Evolutionary conservation across 768 basidiomycete species (phyloP).

Genomic region (Fomitopsis pulvina): DNA sequence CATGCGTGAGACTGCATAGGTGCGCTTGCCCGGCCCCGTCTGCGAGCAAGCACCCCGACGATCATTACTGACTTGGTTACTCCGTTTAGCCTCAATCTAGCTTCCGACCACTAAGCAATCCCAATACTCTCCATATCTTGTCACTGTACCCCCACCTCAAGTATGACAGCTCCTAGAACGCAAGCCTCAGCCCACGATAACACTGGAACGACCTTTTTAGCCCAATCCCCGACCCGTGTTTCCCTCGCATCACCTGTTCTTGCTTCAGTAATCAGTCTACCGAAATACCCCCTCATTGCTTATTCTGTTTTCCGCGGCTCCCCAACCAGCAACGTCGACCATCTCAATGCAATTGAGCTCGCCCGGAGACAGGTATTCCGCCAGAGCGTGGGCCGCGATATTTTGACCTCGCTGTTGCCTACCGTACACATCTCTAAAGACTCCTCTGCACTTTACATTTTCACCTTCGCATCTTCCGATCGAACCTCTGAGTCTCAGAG

Average conservation of each 20-base stretch:
- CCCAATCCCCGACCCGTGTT: slow-evolving; percentile 26
- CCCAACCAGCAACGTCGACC: slow-evolving; percentile 16
- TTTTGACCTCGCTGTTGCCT: slow-evolving; percentile 47
- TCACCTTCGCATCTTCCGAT: slow-evolving; percentile 38
- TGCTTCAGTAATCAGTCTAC: slow-evolving; percentile 40
- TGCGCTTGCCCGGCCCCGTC: too few species aligned
- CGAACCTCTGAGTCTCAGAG: slow-evolving; percentile 24
- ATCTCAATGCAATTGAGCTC: slow-evolving; percentile 42
- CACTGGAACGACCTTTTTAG: slow-evolving; percentile 23
- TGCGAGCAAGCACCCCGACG: too few species aligned
- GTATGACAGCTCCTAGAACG: slow-evolving; percentile 22
- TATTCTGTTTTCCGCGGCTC: slow-evolving; percentile 39
- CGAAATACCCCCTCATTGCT: slow-evolving; percentile 34
- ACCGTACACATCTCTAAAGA: slow-evolving; percentile 40
- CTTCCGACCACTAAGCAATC: too few species aligned
- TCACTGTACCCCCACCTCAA: too few species aligned
- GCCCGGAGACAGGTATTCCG: slow-evolving; percentile 45
- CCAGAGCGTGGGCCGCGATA: slow-evolving; percentile 28
- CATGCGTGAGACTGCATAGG: too few species aligned
- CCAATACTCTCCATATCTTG: too few species aligned
- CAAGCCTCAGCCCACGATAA: slow-evolving; percentile 21
- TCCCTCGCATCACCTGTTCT: slow-evolving; percentile 36
- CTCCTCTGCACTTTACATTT: slow-evolving; percentile 50
- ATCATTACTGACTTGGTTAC: too few species aligned
- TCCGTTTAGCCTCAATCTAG: too few species aligned